Conservation (phyloP, 2,329 filamentous ascomycete species). For the Aspergillus eucalypticola region DNA sequence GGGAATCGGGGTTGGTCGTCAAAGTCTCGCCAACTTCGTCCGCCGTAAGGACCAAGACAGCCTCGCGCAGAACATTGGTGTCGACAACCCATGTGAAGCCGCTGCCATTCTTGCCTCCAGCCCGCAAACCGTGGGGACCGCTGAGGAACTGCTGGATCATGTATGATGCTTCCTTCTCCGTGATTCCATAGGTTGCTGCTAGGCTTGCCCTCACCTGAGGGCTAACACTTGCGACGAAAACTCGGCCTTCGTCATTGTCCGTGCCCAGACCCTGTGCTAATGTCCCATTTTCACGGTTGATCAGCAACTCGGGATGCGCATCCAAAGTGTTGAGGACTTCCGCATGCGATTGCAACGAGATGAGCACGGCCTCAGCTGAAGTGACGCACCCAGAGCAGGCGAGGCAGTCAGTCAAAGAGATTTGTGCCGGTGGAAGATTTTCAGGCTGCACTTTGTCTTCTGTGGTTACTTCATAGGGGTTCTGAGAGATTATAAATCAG, state of each 20-base stretch:
- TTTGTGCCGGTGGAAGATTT: conserved; percentile 74
- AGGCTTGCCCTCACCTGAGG: conserved; percentile 88
- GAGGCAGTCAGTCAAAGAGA: conserved; percentile 94
- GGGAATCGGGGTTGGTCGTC: conserved; percentile 9
- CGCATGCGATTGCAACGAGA: conserved; percentile 88
- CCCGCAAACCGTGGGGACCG: conserved; percentile 67
- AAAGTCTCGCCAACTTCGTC: conserved; percentile 63
- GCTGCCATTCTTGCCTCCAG: conserved; percentile 70
- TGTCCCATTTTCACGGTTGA: conserved; percentile 24
- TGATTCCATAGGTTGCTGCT: conserved; percentile 77
- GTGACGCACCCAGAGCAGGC: conserved; percentile 98
- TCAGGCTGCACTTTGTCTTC: conserved; percentile 70
- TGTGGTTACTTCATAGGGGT: conserved; percentile 82
- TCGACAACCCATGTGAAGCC: conserved; percentile 88
- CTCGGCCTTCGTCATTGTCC: conserved; percentile 55
- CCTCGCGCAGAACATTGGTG: conserved; percentile 79
- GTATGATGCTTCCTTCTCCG: conserved; percentile 70
- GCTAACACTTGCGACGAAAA: conserved; percentile 90
- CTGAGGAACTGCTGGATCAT: conserved; percentile 81
- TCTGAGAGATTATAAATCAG: conserved; percentile 41
- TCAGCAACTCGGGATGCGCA: conserved; percentile 50
- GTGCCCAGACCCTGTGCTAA: conserved; percentile 48
- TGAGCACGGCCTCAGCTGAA: conserved; percentile 93
- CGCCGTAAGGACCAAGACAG: conserved; percentile 76
- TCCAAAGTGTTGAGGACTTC: conserved; percentile 87